Evolutionary conservation across 352 stramenopile genomes (phyloP).

Genomic region (Pythium rishiriense): DNA sequence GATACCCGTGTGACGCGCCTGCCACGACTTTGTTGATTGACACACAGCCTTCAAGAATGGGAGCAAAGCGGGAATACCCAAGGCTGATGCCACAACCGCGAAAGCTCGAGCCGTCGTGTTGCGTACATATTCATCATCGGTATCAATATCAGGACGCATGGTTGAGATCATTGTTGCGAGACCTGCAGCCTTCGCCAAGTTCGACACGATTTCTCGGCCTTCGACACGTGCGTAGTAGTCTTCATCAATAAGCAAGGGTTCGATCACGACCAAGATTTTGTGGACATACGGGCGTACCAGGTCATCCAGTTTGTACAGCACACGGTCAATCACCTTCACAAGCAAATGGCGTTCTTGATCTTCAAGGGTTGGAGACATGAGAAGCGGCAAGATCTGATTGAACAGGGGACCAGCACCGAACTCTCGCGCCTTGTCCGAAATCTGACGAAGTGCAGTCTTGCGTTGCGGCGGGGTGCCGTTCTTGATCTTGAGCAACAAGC

Average conservation of each 20-base stretch:
- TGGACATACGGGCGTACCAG: slow-evolving; percentile 99
- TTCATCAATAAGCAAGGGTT: slow-evolving; percentile 99
- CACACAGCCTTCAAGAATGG: slow-evolving; percentile 99
- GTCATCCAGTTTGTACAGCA: slow-evolving; percentile 99
- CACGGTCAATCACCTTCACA: slow-evolving; percentile 99
- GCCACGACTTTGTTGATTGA: slow-evolving; percentile 97
- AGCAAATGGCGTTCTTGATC: slow-evolving; percentile 99
- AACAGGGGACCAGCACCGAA: slow-evolving; percentile 98
- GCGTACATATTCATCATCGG: slow-evolving; percentile 98
- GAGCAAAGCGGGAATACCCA: slow-evolving; percentile 96
- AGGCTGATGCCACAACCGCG: slow-evolving; percentile 97
- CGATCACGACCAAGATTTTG: slow-evolving; percentile 99
- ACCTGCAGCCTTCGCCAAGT: slow-evolving; percentile 98
- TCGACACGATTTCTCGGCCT: slow-evolving; percentile 99
- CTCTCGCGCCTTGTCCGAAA: slow-evolving; percentile 96
- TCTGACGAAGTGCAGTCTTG: slow-evolving; percentile 95
- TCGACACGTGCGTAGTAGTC: slow-evolving; percentile 99
- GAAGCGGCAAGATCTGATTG: slow-evolving; percentile 98
- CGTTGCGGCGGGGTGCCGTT: slow-evolving; percentile 97
- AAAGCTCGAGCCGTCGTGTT: slow-evolving; percentile 99
- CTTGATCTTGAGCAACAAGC: slow-evolving; percentile 99
- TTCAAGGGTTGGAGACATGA: slow-evolving; percentile 98
- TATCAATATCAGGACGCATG: slow-evolving; percentile 99
- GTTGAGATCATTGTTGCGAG: slow-evolving; percentile 99
- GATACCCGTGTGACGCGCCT: slow-evolving; percentile 98